These are phyloP conservation scores for Umbilicaria muhlenbergii DNA, from an alignment of 495 filamentous ascomycete species.

Conservation along the genomic window DNA sequence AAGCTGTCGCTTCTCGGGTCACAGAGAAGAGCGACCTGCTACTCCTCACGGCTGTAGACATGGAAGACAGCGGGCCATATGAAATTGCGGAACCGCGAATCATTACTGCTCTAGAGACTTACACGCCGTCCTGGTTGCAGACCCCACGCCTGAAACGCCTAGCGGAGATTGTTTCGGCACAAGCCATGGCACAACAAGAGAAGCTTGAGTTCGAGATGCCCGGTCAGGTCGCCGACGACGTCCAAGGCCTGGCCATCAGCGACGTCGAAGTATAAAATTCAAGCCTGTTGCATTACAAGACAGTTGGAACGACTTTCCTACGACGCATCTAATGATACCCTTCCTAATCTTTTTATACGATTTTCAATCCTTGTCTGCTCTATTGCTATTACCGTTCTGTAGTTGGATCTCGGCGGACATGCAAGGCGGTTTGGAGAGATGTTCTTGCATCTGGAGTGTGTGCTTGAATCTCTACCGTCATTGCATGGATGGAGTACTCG, in stretches of 20 bases:
- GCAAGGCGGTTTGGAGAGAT: too few species aligned
- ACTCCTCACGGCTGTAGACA: constrained; percentile 82
- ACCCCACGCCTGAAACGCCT: constrained; percentile 85
- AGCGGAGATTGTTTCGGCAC: constrained; percentile 92
- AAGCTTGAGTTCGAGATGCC: constrained; percentile 45
- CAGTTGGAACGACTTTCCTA: neutral
- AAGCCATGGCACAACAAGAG: constrained; percentile 88
- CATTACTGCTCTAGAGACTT: constrained; percentile 94
- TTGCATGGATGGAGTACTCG: too few species aligned
- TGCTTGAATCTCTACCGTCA: too few species aligned
- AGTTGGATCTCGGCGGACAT: too few species aligned
- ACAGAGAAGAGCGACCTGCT: constrained; percentile 98
- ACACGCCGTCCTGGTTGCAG: constrained; percentile 95
- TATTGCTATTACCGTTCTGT: too few species aligned
- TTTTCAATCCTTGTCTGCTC: constrained; percentile 1
- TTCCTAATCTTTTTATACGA: constrained; percentile 9
- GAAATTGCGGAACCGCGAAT: constrained; percentile 94
- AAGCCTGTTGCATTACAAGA: too few species aligned
- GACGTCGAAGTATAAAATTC: constrained; percentile 1
- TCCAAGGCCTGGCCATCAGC: constrained; percentile 1
- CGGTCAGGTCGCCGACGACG: constrained; percentile 29
- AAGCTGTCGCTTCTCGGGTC: constrained; percentile 90
- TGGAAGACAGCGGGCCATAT: constrained; percentile 99
- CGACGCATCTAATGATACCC: constrained; percentile 9
- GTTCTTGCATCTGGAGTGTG: too few species aligned